phyloP scores from a whole-genome alignment of 768 basidiomycete genomes.

The Lactifluus volemus region DNA sequence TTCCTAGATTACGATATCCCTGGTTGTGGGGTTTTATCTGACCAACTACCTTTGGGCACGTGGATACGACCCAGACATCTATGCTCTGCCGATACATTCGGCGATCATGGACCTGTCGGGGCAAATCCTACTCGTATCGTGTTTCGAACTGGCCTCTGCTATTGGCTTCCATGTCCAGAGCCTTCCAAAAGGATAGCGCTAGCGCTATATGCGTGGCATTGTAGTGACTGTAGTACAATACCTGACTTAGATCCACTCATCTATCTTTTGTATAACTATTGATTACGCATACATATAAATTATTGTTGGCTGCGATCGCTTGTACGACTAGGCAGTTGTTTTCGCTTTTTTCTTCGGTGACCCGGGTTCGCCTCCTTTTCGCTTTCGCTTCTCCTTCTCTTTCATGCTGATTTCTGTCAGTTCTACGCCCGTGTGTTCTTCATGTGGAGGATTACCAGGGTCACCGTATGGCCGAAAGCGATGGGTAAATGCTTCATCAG shows the following conservation, averaged over 20 bases:
- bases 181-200: not conserved
- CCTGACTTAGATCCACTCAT: not conserved
- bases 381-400: conserved; percentile 6
- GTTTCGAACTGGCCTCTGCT: conserved; percentile 57
- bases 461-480: conserved; percentile 18
- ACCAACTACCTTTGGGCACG: conserved; percentile 75
- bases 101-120: conserved; percentile 82
- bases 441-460: not conserved
- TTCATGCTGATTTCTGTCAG: not conserved
- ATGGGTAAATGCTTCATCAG: conserved; percentile 14
- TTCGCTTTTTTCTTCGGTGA: conserved; percentile 18
- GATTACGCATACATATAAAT: not conserved
- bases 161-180: conserved; percentile 30
- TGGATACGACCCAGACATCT: conserved; percentile 80
- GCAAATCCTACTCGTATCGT: conserved; percentile 68
- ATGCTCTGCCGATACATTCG: conserved; percentile 88
- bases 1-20: conserved; percentile 57
- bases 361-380: conserved; percentile 4
- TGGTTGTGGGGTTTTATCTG: conserved; percentile 54
- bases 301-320: not conserved
- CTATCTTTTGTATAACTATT: not conserved
- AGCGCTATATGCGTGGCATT: not conserved
- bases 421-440: not conserved
- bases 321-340: not conserved
- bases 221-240: not conserved